These are phyloP conservation scores for Daedalea quercina DNA, from an alignment of 768 basidiomycete genomes.

Conservation along the genomic window DNA sequence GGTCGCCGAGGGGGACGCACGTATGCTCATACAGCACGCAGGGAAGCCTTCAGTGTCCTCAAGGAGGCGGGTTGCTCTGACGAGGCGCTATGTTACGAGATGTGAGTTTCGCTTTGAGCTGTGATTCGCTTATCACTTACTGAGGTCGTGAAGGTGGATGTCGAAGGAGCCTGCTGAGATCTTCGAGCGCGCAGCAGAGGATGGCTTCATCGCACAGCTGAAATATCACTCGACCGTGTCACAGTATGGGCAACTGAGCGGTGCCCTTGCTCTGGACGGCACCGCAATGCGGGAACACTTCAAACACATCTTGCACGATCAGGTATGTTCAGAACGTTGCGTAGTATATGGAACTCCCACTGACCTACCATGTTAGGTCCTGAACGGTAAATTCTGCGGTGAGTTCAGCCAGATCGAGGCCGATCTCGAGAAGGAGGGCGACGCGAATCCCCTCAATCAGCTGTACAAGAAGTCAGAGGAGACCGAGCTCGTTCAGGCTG, in stretches of 20 bases:
- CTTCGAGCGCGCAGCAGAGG: conserved; percentile 61
- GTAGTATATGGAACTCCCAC: no score
- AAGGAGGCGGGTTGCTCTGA: conserved; percentile 62
- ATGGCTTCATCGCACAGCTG: conserved; percentile 55
- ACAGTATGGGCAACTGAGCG: conserved; percentile 56
- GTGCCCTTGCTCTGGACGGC: conserved; percentile 51
- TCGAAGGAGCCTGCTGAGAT: conserved; percentile 67
- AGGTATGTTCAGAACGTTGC: conserved; percentile 24
- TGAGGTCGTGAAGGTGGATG: conserved; percentile 47
- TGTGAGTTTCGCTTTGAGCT: conserved; percentile 30
- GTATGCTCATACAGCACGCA: conserved; percentile 14
- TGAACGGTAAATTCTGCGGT: conserved; percentile 52
- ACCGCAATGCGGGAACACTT: conserved; percentile 43
- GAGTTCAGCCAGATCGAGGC: conserved; percentile 51
- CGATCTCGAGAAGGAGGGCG: conserved; percentile 49
- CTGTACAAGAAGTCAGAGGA: conserved; percentile 45
- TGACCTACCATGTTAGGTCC: conserved; percentile 30
- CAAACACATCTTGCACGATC: conserved; percentile 51
- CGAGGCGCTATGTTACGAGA: conserved; percentile 60
- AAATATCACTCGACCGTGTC: conserved; percentile 58
- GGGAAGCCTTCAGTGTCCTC: conserved; percentile 54
- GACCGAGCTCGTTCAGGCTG: conserved; percentile 49
- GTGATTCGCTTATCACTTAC: not conserved
- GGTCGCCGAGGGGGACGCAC: not conserved
- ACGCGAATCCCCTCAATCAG: conserved; percentile 45